phyloP scores from a whole-genome alignment of 306 rosid species.

The Cajanus cajan region DNA sequence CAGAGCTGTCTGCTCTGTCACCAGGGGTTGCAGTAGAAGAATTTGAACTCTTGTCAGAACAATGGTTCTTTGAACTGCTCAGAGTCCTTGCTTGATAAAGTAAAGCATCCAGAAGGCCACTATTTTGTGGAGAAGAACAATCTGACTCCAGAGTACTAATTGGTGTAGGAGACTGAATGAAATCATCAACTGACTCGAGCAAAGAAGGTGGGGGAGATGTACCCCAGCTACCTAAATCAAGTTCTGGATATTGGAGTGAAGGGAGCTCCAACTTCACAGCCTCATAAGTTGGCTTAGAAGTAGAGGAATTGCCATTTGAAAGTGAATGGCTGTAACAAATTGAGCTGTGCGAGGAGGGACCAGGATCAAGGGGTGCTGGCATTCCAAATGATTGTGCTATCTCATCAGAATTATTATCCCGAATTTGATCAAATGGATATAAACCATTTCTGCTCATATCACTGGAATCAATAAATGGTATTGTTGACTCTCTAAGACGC shows the following conservation, averaged over 20 bases:
- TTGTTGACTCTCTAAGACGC: conserved; percentile 61
- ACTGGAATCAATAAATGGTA: conserved; percentile 49
- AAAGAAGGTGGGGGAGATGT: conserved; percentile 59
- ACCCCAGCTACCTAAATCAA: conserved; percentile 84
- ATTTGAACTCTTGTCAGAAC: conserved; percentile 67
- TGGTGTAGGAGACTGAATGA: conserved; percentile 63
- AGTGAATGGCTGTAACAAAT: conserved; percentile 72
- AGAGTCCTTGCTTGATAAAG: conserved; percentile 61
- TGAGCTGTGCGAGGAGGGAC: conserved; percentile 49
- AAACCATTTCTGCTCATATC: conserved; percentile 45
- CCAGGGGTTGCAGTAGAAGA: conserved; percentile 65
- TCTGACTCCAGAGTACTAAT: conserved; percentile 55
- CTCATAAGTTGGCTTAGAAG: conserved; percentile 76
- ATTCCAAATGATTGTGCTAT: conserved; percentile 51
- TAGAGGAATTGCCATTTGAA: conserved; percentile 88
- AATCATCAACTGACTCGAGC: conserved; percentile 72
- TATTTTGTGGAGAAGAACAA: conserved; percentile 66
- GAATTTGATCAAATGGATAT: conserved; percentile 48
- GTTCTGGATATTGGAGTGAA: too few relatives aligned
- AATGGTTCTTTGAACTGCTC: conserved; percentile 53
- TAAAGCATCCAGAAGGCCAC: conserved; percentile 89
- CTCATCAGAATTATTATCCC: conserved; percentile 46
- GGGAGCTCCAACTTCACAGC: conserved; percentile 96
- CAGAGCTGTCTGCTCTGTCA: conserved; percentile 56
- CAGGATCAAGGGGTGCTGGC: conserved; percentile 54